These are phyloP conservation scores for Triglochin maritima DNA, from an alignment of 106 monocot species.

Conservation along the genomic window DNA sequence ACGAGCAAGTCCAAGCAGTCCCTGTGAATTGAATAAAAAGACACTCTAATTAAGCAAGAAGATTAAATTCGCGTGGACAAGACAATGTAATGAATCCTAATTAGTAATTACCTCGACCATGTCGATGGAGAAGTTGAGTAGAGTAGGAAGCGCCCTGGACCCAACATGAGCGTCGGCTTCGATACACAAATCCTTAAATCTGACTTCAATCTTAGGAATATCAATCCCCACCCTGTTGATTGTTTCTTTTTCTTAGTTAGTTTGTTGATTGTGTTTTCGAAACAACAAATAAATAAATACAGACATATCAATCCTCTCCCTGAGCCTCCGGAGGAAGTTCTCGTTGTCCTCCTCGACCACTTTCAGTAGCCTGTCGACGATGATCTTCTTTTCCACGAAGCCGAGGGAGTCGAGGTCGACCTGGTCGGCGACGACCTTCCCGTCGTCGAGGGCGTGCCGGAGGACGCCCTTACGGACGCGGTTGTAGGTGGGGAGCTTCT, in stretches of 20 bases:
- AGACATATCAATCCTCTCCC: conserved; percentile 37
- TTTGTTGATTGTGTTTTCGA: neutral
- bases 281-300: neutral
- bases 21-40: conserved; percentile 18
- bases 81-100: neutral
- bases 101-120: conserved; percentile 23
- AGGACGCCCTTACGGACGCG: conserved; percentile 8
- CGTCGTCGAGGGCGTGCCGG: neutral
- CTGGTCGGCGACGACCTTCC: conserved; percentile 3
- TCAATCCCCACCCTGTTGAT: conserved; percentile 58
- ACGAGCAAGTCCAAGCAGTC: conserved; percentile 26
- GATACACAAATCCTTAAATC: conserved; percentile 53
- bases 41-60: neutral
- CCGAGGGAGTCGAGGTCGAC: conserved; percentile 1
- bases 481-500: conserved; percentile 9
- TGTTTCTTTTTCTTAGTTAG: neutral
- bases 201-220: conserved; percentile 64
- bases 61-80: neutral
- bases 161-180: conserved; percentile 41
- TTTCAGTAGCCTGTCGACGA: conserved; percentile 26
- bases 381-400: conserved; percentile 15
- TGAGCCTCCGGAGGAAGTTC: conserved; percentile 32
- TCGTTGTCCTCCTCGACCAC: conserved; percentile 63
- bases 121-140: conserved; percentile 34
- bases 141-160: conserved; percentile 40